These are phyloP conservation scores for Lactuca saligna DNA, from an alignment of 129 eudicot genomes.

Conservation along the genomic window DNA sequence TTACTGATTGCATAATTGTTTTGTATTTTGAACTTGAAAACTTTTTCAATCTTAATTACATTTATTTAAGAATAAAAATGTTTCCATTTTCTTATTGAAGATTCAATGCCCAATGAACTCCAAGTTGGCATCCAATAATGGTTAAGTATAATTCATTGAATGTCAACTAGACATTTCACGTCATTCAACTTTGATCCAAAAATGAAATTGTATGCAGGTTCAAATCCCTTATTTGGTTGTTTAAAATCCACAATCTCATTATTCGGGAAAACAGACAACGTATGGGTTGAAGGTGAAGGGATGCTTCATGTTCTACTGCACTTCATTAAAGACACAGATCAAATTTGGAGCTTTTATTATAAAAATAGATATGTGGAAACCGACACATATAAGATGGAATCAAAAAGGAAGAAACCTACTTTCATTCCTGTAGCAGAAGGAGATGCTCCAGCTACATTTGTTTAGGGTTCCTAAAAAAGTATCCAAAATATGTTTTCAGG, in stretches of 20 bases:
- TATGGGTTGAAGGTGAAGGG: constrained; percentile 43
- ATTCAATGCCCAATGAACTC: no score
- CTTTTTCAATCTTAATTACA: no score
- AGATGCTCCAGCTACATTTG: constrained; percentile 26
- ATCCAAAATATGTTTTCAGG: constrained; percentile 5
- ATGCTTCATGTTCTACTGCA: constrained; percentile 38
- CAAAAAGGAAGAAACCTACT: constrained; percentile 17
- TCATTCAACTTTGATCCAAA: not conserved
- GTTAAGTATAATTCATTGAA: no score
- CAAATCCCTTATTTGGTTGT: constrained; percentile 40
- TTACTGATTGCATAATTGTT: no score
- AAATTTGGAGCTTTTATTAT: constrained; percentile 25
- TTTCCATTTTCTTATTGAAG: no score
- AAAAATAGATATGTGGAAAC: constrained; percentile 34
- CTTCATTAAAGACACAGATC: constrained; percentile 19
- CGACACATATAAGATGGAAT: constrained; percentile 37
- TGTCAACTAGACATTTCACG: no score
- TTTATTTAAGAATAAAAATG: no score
- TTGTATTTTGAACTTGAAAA: no score
- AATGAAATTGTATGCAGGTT: constrained; percentile 12
- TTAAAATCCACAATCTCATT: constrained; percentile 19
- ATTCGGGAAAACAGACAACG: constrained; percentile 30
- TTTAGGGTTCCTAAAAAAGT: not conserved
- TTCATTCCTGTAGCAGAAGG: constrained; percentile 31
- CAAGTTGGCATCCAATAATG: no score